phyloP scores from a whole-genome alignment of 768 basidiomycete species.

The Cantharellus cinnabarinus region DNA sequence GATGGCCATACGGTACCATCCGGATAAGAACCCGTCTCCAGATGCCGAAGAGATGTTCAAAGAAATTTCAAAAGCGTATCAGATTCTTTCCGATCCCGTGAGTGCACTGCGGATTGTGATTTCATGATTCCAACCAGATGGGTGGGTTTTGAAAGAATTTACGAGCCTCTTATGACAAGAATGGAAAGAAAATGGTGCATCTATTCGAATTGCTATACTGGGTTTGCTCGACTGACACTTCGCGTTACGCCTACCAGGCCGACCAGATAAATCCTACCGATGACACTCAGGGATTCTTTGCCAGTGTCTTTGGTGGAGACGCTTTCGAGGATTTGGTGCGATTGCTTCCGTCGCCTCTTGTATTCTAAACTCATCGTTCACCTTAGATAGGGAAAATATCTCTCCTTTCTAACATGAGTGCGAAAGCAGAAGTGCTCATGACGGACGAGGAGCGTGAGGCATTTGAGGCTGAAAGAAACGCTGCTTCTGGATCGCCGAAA shows the following conservation, averaged over 20 bases:
- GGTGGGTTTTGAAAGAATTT: constrained; percentile 33
- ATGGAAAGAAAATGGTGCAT: constrained; percentile 78
- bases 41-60: constrained; percentile 95
- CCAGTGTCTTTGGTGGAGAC: constrained; percentile 89
- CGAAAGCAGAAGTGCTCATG: constrained; percentile 70
- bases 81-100: constrained; percentile 71
- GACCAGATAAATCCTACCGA: constrained; percentile 25
- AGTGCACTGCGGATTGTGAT: constrained; percentile 13
- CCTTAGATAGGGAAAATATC: constrained; percentile 86
- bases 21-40: constrained; percentile 84
- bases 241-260: background rate
- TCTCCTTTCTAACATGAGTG: constrained; percentile 84
- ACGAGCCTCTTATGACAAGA: constrained; percentile 82
- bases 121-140: constrained; percentile 8
- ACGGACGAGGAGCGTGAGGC: constrained; percentile 84
- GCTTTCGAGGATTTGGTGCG: constrained; percentile 75
- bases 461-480: constrained; percentile 26
- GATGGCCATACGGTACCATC: constrained; percentile 92
- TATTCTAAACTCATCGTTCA: background rate
- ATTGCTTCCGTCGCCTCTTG: constrained; percentile 6
- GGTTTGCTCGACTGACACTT: background rate
- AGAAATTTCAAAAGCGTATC: constrained; percentile 96
- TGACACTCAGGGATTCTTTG: constrained; percentile 88
- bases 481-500: background rate
- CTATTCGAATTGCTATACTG: background rate